A percentile compares a stretch with the other conserved stretches of the same genome.
phyloP scores from a whole-genome alignment of 2,329 filamentous ascomycete species.

The Ilyonectria robusta region DNA sequence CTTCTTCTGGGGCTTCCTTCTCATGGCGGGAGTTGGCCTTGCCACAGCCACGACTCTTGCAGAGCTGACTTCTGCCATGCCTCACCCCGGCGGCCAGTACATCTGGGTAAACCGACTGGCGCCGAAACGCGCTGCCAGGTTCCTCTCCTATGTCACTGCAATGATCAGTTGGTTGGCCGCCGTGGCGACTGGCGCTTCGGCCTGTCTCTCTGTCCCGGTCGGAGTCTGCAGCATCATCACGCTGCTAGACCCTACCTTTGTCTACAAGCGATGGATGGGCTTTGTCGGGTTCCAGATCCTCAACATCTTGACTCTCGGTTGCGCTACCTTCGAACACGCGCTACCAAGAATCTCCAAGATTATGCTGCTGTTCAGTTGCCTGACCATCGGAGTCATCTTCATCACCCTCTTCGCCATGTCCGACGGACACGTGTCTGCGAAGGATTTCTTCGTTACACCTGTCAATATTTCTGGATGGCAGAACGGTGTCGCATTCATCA shows the following conservation, averaged over 20 bases:
- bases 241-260: constrained; percentile 42
- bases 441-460: constrained; percentile 41
- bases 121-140: constrained; percentile 25
- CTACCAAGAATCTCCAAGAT: constrained; percentile 46
- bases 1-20: constrained; percentile 46
- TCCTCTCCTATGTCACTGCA: constrained; percentile 45
- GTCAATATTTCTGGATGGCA: constrained; percentile 46
- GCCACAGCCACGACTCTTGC: constrained; percentile 46
- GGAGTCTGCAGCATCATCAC: constrained; percentile 42
- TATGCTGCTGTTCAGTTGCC: constrained; percentile 46
- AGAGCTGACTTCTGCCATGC: constrained; percentile 49
- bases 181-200: constrained; percentile 44
- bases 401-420: constrained; percentile 48
- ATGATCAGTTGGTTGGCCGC: constrained; percentile 48
- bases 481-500: constrained; percentile 48
- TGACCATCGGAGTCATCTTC: constrained; percentile 42
- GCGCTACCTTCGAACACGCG: constrained; percentile 42
- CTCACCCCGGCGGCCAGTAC: constrained; percentile 49
- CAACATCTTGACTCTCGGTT: constrained; percentile 39
- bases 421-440: constrained; percentile 28
- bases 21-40: constrained; percentile 44
- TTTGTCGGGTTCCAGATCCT: constrained; percentile 47
- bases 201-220: constrained; percentile 42
- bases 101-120: constrained; percentile 47
- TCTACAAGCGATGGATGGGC: constrained; percentile 47